A percentile compares a stretch with the other conserved stretches of the same genome.
Conservation (phyloP, 495 filamentous ascomycete species). For the Neurospora tetrasperma region DNA sequence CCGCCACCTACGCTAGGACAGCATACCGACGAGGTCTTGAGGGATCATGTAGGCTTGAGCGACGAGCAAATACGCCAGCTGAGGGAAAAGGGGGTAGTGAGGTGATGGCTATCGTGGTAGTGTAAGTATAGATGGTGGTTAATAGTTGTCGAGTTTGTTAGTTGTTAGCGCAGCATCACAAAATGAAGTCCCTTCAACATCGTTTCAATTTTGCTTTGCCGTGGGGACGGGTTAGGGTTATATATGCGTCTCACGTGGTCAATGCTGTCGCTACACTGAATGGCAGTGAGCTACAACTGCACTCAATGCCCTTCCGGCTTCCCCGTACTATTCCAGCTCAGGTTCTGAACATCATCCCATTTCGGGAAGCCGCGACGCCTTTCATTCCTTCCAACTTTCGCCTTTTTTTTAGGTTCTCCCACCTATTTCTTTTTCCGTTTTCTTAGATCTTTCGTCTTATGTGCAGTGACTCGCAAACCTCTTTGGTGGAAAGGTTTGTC, state of each 20-base stretch:
- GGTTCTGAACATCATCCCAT: not conserved
- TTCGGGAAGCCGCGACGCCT: not conserved
- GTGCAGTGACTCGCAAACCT: not conserved
- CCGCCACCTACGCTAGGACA: slow-evolving; percentile 82
- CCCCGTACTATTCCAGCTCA: not conserved
- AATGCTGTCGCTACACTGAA: not conserved
- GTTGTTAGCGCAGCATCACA: not conserved
- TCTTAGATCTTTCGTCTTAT: not conserved
- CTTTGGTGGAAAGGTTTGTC: not conserved
- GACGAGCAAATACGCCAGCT: slow-evolving; percentile 51
- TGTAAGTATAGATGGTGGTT: slow-evolving; percentile 7
- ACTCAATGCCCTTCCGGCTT: not conserved
- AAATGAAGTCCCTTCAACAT: slow-evolving; percentile 47
- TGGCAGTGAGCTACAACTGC: not conserved
- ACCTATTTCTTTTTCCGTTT: not conserved
- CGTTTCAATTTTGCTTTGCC: slow-evolving; percentile 25
- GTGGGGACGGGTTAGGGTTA: not conserved
- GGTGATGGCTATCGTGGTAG: slow-evolving; percentile 27
- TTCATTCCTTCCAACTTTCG: not conserved
- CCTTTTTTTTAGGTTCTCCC: not conserved
- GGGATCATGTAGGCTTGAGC: slow-evolving; percentile 53
- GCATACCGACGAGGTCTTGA: slow-evolving; percentile 81
- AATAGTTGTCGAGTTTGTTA: not conserved
- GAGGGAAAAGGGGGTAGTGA: slow-evolving; percentile 58
- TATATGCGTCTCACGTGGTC: slow-evolving; percentile 12